phyloP scores from a whole-genome alignment of 2,329 filamentous ascomycete genomes.

The Davidsoniella eucalypti region DNA sequence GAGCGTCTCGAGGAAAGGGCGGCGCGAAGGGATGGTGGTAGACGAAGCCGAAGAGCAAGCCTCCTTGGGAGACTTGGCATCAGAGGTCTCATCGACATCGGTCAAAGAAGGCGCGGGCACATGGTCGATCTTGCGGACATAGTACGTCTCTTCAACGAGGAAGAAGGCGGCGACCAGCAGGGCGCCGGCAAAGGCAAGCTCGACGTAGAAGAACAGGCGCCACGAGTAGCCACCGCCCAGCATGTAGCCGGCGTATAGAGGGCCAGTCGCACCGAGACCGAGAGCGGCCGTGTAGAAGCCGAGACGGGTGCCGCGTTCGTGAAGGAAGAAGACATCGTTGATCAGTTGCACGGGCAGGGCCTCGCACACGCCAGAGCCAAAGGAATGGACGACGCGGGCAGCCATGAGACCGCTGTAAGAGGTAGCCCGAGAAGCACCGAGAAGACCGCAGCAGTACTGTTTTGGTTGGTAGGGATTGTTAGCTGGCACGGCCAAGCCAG shows the following conservation, averaged over 20 bases:
- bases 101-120: not conserved
- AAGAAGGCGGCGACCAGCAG: conserved; percentile 26
- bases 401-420: conserved; percentile 24
- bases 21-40: conserved; percentile 20
- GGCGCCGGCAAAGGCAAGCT: conserved; percentile 29
- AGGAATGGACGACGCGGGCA: conserved; percentile 23
- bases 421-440: conserved; percentile 22
- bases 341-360: conserved; percentile 29
- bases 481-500: not conserved
- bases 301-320: conserved; percentile 34
- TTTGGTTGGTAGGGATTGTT: not conserved
- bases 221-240: conserved; percentile 40
- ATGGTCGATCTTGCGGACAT: conserved; percentile 18
- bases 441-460: conserved; percentile 25
- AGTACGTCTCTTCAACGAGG: conserved; percentile 38
- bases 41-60: conserved; percentile 12
- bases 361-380: conserved; percentile 28
- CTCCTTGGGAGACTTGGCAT: not conserved
- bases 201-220: conserved; percentile 45
- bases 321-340: conserved; percentile 30
- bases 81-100: conserved; percentile 15
- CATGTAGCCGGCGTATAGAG: conserved; percentile 45
- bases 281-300: conserved; percentile 44
- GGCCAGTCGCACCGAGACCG: conserved; percentile 37
- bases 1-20: conserved; percentile 25